Base-by-base conservation (phyloP, 441 rosid species). In the Adansonia rubrostipa region DNA sequence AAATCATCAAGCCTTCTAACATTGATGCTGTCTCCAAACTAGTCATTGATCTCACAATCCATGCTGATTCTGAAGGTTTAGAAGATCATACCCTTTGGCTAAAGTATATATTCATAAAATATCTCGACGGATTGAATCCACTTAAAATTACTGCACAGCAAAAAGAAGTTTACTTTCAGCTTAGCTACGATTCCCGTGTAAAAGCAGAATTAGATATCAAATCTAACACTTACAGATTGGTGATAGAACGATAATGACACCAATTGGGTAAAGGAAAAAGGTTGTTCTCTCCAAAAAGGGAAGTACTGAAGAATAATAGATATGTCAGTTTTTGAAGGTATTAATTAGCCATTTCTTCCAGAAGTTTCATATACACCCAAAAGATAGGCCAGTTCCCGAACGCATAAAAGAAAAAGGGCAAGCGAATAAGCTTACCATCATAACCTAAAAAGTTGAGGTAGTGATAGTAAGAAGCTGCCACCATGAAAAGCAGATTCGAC, bases 121-220 rank as follows among this genome's bases (percentile, higher is more conserved):
- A 94, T 94, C 98, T 93, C 48, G 98, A 93, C 4, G 99, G 99
- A 86, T 92, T 96, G 91, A 96, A 93, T 82, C 99, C 98, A 65
- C 94, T 87, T 82, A 96, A 86, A 78, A 93, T 92, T 86, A 94
- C 99, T 96, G 98, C 87, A 88, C 75, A 70, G 63, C 14, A 45
- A 58, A 60, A 50, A 56, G 62, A 73, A 53, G 28, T 40, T 22
- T 24, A 74, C 19, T 65, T 77, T 78, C 47, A 81, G 73, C 67
- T 63, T 33, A 63, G 44, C 24, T 20, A 54, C 51, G 33, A 50
- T 44, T 54, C 77, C 10, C 50, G 3, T 40, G 68, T 61, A 63
- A 62, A 73, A 66, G 51, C 24, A 20, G 11, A 11, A 64, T 17
- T 45, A 64, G 33, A 57, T 72, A 83, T 50, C 17, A 51, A 5